A percentile compares a stretch with the other conserved stretches of the same genome.
Conservation (phyloP, 768 basidiomycete genomes). For the Termitomyces sp. region DNA sequence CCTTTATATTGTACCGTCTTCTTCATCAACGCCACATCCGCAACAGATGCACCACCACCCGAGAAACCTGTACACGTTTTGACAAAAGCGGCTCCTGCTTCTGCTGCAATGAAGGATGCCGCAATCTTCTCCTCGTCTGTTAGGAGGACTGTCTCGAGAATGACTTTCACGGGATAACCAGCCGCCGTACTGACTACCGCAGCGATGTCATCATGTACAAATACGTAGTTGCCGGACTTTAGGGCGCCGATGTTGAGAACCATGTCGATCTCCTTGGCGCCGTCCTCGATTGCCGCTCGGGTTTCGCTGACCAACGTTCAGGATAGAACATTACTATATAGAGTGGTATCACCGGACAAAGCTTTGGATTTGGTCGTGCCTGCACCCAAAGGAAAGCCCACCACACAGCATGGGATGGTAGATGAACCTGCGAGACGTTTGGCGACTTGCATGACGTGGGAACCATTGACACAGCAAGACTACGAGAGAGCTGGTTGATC, state of each 20-base stretch:
- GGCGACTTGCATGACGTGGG: constrained; percentile 35
- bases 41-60: constrained; percentile 38
- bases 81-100: constrained; percentile 47
- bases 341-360: constrained; percentile 26
- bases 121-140: constrained; percentile 40
- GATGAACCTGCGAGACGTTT: constrained; percentile 30
- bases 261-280: constrained; percentile 47
- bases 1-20: constrained; percentile 30
- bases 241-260: constrained; percentile 45
- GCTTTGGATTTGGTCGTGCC: constrained; percentile 35
- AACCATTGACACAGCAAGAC: constrained; percentile 49
- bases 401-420: constrained; percentile 38
- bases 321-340: not conserved
- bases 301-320: constrained; percentile 31
- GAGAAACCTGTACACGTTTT: constrained; percentile 50
- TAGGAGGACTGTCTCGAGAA: constrained; percentile 45
- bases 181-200: constrained; percentile 29
- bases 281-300: constrained; percentile 35
- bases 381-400: constrained; percentile 49
- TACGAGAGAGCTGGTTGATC: constrained; percentile 13
- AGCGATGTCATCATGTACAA: constrained; percentile 33
- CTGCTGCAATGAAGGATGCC: constrained; percentile 39
- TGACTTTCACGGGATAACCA: constrained; percentile 39
- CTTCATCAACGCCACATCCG: constrained; percentile 41
- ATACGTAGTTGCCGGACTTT: constrained; percentile 28